A percentile compares a stretch with the other conserved stretches of the same genome.
These are phyloP conservation scores for Rugosomyces carneus DNA, from an alignment of 1,284 basidiomycete genomes.

Conservation along the genomic window DNA sequence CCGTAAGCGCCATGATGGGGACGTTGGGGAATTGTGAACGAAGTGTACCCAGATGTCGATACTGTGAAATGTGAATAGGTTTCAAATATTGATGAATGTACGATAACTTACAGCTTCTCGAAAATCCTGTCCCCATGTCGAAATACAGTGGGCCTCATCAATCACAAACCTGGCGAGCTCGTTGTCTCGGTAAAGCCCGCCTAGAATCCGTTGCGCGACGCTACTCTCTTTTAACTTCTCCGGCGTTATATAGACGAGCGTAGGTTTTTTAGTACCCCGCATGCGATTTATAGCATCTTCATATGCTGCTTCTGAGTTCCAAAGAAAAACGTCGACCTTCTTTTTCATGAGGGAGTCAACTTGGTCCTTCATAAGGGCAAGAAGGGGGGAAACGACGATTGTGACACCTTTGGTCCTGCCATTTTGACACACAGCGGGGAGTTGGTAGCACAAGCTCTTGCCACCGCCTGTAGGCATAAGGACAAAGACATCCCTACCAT, in stretches of 20 bases:
- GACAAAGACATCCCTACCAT: conserved; percentile 86
- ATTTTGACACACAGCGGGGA: conserved; percentile 78
- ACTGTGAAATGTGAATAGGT: conserved; percentile 35
- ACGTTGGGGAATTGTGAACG: conserved; percentile 70
- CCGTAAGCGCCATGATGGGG: conserved; percentile 95
- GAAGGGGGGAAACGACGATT: conserved; percentile 85
- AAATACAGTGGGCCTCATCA: conserved; percentile 95
- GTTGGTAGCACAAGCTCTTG: conserved; percentile 82
- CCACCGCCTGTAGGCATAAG: conserved; percentile 98
- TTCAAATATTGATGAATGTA: neutral
- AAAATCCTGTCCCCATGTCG: conserved; percentile 82
- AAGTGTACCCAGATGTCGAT: conserved; percentile 62
- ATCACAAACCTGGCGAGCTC: conserved; percentile 87
- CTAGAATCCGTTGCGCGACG: conserved; percentile 52
- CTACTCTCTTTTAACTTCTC: conserved; percentile 75
- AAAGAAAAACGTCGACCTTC: conserved; percentile 67
- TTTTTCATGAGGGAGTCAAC: conserved; percentile 65
- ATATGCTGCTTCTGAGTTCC: conserved; percentile 54
- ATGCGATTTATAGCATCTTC: conserved; percentile 42
- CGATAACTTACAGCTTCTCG: conserved; percentile 58
- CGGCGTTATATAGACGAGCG: conserved; percentile 88
- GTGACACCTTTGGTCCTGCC: conserved; percentile 81
- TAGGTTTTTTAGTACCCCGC: conserved; percentile 41
- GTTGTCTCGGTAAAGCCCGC: conserved; percentile 47
- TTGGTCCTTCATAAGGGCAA: conserved; percentile 91